Percentiles rank a stretch among this genome's conserved stretches.
phyloP scores from a whole-genome alignment of 768 basidiomycete genomes.

The Saitozyma podzolica region DNA sequence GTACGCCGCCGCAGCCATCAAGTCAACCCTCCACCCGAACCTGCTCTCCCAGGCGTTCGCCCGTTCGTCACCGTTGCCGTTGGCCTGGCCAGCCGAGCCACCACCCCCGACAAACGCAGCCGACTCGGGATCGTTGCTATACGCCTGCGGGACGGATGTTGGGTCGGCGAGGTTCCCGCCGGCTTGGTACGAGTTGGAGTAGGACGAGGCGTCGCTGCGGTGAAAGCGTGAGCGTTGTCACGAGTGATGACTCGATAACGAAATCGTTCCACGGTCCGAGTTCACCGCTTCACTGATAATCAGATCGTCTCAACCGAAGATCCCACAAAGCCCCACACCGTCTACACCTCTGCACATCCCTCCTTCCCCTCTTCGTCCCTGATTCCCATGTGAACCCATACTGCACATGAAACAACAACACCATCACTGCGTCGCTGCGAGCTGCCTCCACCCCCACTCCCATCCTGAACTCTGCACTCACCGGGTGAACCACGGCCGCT shows the following conservation, averaged over 20 bases:
- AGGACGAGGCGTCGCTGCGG: slow-evolving; percentile 43
- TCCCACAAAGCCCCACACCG: background rate
- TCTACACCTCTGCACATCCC: background rate
- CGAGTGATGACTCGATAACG: background rate
- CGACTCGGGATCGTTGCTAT: slow-evolving; percentile 54
- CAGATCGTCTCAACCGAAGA: background rate
- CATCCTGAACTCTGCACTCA: slow-evolving; percentile 19
- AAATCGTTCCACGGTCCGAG: background rate
- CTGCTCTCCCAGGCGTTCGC: slow-evolving; percentile 71
- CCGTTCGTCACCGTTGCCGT: slow-evolving; percentile 29
- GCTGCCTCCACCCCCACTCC: background rate
- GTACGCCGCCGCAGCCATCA: slow-evolving; percentile 67
- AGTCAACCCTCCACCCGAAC: slow-evolving; percentile 66
- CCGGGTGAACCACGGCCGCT: slow-evolving; percentile 62
- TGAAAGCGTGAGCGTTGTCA: background rate
- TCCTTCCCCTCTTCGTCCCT: background rate
- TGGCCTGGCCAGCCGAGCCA: slow-evolving; percentile 46
- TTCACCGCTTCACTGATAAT: background rate
- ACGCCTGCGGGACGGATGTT: slow-evolving; percentile 38
- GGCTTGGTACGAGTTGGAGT: slow-evolving; percentile 64
- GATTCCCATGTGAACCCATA: background rate
- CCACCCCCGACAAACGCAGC: slow-evolving; percentile 55
- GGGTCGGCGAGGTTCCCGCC: slow-evolving; percentile 58
- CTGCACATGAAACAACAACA: background rate
- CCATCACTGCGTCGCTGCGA: background rate